A percentile compares a stretch with the other conserved stretches of the same genome.
Conservation (phyloP, 345 rosid genomes). For the Eucalyptus tenuipes region DNA sequence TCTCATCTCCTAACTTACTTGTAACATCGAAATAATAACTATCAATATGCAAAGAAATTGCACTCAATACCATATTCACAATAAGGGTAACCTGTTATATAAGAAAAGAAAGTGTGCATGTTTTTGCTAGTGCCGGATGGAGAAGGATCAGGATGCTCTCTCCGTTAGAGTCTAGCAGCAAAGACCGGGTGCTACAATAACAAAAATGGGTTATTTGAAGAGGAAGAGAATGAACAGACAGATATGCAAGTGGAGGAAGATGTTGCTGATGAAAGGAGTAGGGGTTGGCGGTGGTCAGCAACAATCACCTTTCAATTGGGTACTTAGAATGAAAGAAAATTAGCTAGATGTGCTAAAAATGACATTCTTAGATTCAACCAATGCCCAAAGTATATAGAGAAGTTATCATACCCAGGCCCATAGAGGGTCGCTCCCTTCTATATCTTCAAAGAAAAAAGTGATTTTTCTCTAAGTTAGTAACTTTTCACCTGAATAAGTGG, state of each 20-base stretch:
- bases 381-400: not conserved
- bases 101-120: not conserved
- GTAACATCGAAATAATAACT: too few relatives aligned
- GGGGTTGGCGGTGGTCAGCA: not conserved
- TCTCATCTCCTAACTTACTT: not conserved
- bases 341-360: not conserved
- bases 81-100: not conserved
- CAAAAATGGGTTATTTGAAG: too few relatives aligned
- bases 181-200: not conserved
- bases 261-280: too few relatives aligned
- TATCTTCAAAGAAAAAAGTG: not conserved
- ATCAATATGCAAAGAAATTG: not conserved
- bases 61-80: not conserved
- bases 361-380: not conserved
- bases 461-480: not conserved
- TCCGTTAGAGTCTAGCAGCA: fast-evolving
- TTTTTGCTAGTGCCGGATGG: too few relatives aligned
- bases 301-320: not conserved
- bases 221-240: too few relatives aligned
- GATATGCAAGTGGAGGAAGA: not conserved
- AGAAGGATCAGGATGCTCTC: not conserved
- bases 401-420: not conserved
- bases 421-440: not conserved
- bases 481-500: not conserved
- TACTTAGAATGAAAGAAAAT: not conserved